A percentile compares a stretch with the other conserved stretches of the same genome.
phyloP scores from a whole-genome alignment of 179 eudicot species.

The Dionaea muscipula region DNA sequence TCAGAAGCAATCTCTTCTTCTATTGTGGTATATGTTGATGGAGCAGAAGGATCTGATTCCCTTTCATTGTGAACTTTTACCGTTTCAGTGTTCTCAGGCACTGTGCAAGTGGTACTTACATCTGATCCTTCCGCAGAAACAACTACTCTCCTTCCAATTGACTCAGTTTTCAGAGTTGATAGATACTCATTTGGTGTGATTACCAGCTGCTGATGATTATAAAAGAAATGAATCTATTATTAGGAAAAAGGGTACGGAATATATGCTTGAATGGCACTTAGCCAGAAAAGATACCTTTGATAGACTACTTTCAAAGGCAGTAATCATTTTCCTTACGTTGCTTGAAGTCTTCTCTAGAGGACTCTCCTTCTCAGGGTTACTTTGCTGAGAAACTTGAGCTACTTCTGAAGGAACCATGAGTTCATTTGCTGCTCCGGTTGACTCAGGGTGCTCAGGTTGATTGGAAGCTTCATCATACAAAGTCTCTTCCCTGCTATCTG shows the following conservation, averaged over 20 bases:
- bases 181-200: slow-evolving; percentile 15
- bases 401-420: slow-evolving; percentile 6
- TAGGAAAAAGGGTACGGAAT: too few species aligned
- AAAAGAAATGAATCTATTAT: too few species aligned
- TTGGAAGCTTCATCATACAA: slow-evolving; percentile 10
- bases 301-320: slow-evolving; percentile 54
- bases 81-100: neutral
- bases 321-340: slow-evolving; percentile 58
- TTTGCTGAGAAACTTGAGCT: slow-evolving; percentile 14
- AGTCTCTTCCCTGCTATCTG: slow-evolving; percentile 21
- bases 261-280: slow-evolving; percentile 9
- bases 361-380: slow-evolving; percentile 25
- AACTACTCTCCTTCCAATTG: slow-evolving; percentile 13
- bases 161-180: slow-evolving; percentile 18
- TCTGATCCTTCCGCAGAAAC: slow-evolving; percentile 6
- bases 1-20: slow-evolving; percentile 1
- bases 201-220: slow-evolving; percentile 38
- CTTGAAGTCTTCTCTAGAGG: slow-evolving; percentile 36
- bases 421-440: slow-evolving; percentile 4
- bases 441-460: neutral
- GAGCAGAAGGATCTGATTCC: slow-evolving; percentile 8
- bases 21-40: slow-evolving; percentile 1
- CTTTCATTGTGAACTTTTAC: slow-evolving; percentile 1
- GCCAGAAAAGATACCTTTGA: slow-evolving; percentile 39
- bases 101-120: slow-evolving; percentile 1